These are phyloP conservation scores for Ophiostoma sp. DNA, from an alignment of 2,329 filamentous ascomycete genomes.

Conservation along the genomic window DNA sequence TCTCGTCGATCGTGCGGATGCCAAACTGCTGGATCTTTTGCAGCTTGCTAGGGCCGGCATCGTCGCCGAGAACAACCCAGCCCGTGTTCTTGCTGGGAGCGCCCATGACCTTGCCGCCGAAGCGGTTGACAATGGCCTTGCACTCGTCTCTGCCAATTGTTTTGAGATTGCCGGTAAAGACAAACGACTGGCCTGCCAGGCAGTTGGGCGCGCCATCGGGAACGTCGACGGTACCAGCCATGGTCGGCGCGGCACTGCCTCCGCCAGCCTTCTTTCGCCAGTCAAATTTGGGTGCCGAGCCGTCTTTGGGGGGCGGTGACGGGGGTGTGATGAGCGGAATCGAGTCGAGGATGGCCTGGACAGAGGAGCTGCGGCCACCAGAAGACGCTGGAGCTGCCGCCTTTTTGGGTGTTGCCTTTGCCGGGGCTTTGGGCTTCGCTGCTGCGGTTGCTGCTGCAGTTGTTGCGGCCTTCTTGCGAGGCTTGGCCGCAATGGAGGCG, in stretches of 20 bases:
- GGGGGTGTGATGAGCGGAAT: conserved; percentile 80
- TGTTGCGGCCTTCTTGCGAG: conserved; percentile 55
- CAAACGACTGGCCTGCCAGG: conserved; percentile 81
- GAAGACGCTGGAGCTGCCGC: conserved; percentile 8
- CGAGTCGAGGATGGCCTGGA: conserved; percentile 80
- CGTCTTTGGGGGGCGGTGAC: conserved; percentile 69
- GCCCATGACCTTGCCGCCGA: conserved; percentile 83
- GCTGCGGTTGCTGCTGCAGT: conserved; percentile 22
- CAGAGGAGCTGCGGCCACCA: conserved; percentile 54
- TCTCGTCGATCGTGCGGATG: conserved; percentile 90
- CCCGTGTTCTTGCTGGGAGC: conserved; percentile 89
- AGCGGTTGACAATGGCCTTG: conserved; percentile 79
- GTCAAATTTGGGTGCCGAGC: conserved; percentile 66
- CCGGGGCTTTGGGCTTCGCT: conserved; percentile 51
- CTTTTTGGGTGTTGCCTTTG: conserved; percentile 29
- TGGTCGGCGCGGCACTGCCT: conserved; percentile 58
- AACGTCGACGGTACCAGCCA: conserved; percentile 61
- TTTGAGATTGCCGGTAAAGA: conserved; percentile 86
- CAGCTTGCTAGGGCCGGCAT: conserved; percentile 91
- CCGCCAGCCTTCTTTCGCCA: conserved; percentile 61
- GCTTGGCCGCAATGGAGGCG: conserved; percentile 39
- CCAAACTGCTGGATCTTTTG: conserved; percentile 73
- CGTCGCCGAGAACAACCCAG: conserved; percentile 84
- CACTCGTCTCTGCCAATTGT: conserved; percentile 79
- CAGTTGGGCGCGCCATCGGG: conserved; percentile 85